Evolutionary conservation across 2,329 filamentous ascomycete species (phyloP).

Genomic region (Juglanconis juglandina): DNA sequence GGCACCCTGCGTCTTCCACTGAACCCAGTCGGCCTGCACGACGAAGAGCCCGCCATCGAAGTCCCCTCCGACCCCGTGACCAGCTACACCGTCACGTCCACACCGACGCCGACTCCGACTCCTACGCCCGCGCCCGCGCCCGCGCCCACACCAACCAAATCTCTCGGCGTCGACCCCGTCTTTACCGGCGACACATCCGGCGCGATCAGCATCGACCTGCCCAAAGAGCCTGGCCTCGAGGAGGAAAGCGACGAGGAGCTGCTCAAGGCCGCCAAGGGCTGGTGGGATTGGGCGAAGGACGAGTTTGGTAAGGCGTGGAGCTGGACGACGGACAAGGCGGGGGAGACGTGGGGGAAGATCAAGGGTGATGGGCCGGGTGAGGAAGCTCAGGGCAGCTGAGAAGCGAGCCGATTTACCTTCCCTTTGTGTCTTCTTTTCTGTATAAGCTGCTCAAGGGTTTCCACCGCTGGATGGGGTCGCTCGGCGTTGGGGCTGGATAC

Average conservation of each 20-base stretch:
- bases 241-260: conserved; percentile 25
- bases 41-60: conserved; percentile 43
- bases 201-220: conserved; percentile 22
- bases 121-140: conserved; percentile 7
- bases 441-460: no score
- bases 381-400: not conserved
- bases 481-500: no score
- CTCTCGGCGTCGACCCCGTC: conserved; percentile 19
- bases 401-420: not conserved
- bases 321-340: conserved; percentile 49
- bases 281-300: conserved; percentile 52
- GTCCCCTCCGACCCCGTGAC: conserved; percentile 52
- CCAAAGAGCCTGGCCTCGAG: conserved; percentile 16
- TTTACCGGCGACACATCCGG: conserved; percentile 23
- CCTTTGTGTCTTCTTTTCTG: no score
- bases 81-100: conserved; percentile 21
- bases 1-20: conserved; percentile 77
- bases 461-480: no score
- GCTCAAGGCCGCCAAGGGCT: conserved; percentile 30
- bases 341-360: conserved; percentile 44
- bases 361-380: conserved; percentile 16
- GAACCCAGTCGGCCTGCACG: conserved; percentile 60
- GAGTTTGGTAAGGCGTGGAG: conserved; percentile 44
- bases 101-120: conserved; percentile 6
- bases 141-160: conserved; percentile 13